Percentiles rank a stretch among this genome's conserved stretches.
These are phyloP conservation scores for Smittium mucronatum DNA, from an alignment of 371 early-diverging fungal genomes.

Conservation along the genomic window DNA sequence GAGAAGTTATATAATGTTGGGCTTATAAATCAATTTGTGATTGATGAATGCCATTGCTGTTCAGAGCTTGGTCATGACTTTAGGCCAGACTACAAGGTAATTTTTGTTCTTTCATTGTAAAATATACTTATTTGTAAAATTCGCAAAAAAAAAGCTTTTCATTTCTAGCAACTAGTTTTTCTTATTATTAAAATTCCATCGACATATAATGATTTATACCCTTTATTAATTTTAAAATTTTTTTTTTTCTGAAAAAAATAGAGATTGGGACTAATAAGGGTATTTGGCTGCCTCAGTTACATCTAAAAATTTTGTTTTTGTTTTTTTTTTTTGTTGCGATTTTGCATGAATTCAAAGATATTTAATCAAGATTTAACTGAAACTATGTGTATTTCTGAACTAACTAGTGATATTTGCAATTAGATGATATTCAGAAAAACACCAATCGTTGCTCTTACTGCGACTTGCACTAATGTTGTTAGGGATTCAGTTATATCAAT, in stretches of 20 bases:
- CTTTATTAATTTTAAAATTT: too few species aligned
- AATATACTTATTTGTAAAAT: background rate
- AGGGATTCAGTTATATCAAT: slow-evolving; percentile 49
- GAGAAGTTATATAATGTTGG: slow-evolving; percentile 46
- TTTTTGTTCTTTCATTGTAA: background rate
- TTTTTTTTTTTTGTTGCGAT: too few species aligned
- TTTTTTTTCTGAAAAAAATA: too few species aligned
- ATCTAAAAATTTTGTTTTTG: slow-evolving; percentile 8
- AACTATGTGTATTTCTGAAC: too few species aligned
- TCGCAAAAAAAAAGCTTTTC: too few species aligned
- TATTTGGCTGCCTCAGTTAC: background rate
- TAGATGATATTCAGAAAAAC: slow-evolving; percentile 46
- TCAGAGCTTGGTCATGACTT: slow-evolving; percentile 85
- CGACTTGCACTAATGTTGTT: slow-evolving; percentile 65
- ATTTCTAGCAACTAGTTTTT: too few species aligned
- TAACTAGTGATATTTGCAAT: too few species aligned
- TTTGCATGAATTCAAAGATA: too few species aligned
- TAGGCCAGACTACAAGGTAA: slow-evolving; percentile 40
- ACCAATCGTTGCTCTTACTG: slow-evolving; percentile 80
- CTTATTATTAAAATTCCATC: too few species aligned
- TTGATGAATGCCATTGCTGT: slow-evolving; percentile 79
- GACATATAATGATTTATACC: too few species aligned
- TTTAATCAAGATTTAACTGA: too few species aligned
- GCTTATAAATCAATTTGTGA: slow-evolving; percentile 52
- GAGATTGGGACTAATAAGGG: slow-evolving; percentile 8